Evolutionary conservation across 2,329 filamentous ascomycete genomes (phyloP).

Genomic region (Aspergillus udagawae): DNA sequence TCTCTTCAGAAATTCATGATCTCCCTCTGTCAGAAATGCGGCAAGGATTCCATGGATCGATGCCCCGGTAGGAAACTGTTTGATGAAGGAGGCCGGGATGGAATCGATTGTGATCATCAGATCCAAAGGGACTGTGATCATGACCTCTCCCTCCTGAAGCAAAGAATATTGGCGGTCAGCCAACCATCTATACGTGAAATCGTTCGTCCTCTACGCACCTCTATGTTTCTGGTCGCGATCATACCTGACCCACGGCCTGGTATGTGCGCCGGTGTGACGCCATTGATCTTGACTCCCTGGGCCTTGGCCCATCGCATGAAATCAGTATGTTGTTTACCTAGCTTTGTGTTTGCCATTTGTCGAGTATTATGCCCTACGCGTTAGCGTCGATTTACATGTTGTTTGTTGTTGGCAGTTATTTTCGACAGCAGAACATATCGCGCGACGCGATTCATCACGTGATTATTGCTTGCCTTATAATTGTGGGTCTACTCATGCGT

Average conservation of each 20-base stretch:
- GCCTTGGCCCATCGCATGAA: constrained; percentile 64
- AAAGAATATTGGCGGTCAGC: background rate
- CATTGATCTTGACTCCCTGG: constrained; percentile 63
- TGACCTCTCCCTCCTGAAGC: constrained; percentile 50
- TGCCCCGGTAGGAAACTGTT: constrained; percentile 50
- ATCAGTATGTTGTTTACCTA: constrained; percentile 32
- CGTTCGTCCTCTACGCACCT: constrained; percentile 43
- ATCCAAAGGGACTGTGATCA: constrained; percentile 61
- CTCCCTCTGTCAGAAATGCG: constrained; percentile 55
- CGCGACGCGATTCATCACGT: background rate
- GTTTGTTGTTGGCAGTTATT: background rate
- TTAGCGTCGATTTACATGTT: background rate
- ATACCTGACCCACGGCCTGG: constrained; percentile 72
- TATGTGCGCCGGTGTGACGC: constrained; percentile 62
- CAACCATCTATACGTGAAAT: background rate
- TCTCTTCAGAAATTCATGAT: constrained; percentile 41
- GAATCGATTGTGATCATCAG: constrained; percentile 61
- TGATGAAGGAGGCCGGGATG: constrained; percentile 52
- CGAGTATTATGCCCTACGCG: background rate
- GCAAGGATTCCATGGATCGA: constrained; percentile 70
- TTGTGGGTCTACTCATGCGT: background rate
- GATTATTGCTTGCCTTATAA: background rate
- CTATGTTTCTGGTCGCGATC: constrained; percentile 61
- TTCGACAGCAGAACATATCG: background rate
- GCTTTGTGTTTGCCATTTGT: background rate